These are phyloP conservation scores for Neckera pumila DNA, from an alignment of 225 moss, liverwort and hornwort genomes.

Conservation along the genomic window DNA sequence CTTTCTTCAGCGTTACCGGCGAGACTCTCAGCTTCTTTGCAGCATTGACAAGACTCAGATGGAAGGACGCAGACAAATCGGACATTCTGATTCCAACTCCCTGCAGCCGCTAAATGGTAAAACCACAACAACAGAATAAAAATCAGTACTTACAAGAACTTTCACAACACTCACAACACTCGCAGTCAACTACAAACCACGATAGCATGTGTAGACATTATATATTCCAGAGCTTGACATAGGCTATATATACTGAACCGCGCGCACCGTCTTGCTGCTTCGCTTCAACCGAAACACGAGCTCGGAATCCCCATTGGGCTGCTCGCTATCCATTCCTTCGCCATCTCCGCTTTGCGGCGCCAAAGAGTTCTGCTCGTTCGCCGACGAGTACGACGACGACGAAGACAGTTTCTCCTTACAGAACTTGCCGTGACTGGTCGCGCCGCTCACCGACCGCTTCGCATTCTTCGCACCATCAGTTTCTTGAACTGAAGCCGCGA, in stretches of 20 bases:
- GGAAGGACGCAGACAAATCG: slow-evolving; percentile 67
- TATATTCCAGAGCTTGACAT: no score
- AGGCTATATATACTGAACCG: neutral
- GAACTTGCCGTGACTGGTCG: no score
- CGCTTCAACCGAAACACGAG: slow-evolving; percentile 70
- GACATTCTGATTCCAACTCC: slow-evolving; percentile 63
- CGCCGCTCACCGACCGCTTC: slow-evolving; percentile 33
- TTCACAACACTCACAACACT: neutral
- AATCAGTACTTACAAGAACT: neutral
- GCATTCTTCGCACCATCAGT: neutral
- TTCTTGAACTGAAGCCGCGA: rapidly evolving
- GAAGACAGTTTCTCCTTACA: slow-evolving; percentile 45
- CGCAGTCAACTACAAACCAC: neutral
- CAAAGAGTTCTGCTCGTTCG: slow-evolving; percentile 26
- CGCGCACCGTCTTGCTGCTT: slow-evolving; percentile 71
- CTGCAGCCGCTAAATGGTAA: slow-evolving; percentile 8
- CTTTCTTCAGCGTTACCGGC: slow-evolving; percentile 82
- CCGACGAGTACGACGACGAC: slow-evolving; percentile 19
- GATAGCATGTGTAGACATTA: no score
- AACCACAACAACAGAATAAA: neutral
- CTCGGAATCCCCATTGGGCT: slow-evolving; percentile 35
- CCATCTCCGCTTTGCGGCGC: slow-evolving; percentile 6
- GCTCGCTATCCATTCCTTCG: slow-evolving; percentile 44
- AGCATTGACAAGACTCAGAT: slow-evolving; percentile 83
- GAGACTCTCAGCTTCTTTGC: slow-evolving; percentile 93